These are phyloP conservation scores for Phytophthora quininea DNA, from an alignment of 352 stramenopile genomes.

Conservation along the genomic window DNA sequence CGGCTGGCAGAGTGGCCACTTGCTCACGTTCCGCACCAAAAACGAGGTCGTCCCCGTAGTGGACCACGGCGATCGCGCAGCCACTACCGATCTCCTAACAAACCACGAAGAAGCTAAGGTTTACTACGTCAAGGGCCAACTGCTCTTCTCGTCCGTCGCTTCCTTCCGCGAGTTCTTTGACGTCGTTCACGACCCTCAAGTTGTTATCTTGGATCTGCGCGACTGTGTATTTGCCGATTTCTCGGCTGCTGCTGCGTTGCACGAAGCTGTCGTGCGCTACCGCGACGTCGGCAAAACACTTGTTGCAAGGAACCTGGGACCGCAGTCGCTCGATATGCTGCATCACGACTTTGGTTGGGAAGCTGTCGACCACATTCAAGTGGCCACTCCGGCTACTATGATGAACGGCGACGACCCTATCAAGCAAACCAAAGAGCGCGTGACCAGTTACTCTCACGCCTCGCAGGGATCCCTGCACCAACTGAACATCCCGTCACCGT, in stretches of 20 bases:
- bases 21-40: conserved; percentile 43
- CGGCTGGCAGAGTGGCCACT: conserved; percentile 74
- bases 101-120: conserved; percentile 59
- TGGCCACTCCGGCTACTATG: conserved; percentile 19
- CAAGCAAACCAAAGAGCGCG: conserved; percentile 31
- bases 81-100: conserved; percentile 34
- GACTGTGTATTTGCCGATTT: conserved; percentile 85
- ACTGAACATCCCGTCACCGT: conserved; percentile 33
- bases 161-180: conserved; percentile 84
- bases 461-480: conserved; percentile 36
- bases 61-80: conserved; percentile 25
- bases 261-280: conserved; percentile 75
- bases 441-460: conserved; percentile 22
- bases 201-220: conserved; percentile 78
- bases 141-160: conserved; percentile 85
- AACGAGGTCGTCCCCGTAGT: conserved; percentile 44
- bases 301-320: conserved; percentile 66
- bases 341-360: conserved; percentile 65
- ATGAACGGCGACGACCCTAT: conserved; percentile 28
- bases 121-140: conserved; percentile 73
- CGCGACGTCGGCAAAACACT: conserved; percentile 75
- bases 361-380: conserved; percentile 44
- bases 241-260: conserved; percentile 81
- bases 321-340: conserved; percentile 61
- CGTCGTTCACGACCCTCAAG: conserved; percentile 60